These are phyloP conservation scores for Rosa persica DNA, from an alignment of 306 rosid species.

Conservation along the genomic window DNA sequence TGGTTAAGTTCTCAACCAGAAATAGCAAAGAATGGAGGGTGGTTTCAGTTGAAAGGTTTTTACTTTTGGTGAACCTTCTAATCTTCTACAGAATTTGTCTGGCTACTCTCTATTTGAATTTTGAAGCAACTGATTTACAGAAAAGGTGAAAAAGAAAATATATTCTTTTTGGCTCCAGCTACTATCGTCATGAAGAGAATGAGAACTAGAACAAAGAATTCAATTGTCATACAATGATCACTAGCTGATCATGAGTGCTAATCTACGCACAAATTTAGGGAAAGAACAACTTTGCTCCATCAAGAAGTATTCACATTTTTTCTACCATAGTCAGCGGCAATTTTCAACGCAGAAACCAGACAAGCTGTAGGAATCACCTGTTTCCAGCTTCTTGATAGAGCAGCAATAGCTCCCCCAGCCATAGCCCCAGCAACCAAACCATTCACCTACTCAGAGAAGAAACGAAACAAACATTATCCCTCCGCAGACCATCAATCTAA, in stretches of 20 bases:
- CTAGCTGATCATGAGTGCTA: background rate
- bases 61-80: background rate
- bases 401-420: constrained; percentile 72
- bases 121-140: background rate
- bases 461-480: constrained; percentile 4
- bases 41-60: background rate
- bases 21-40: background rate
- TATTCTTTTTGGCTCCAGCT: background rate
- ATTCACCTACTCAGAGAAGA: constrained; percentile 53
- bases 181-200: background rate
- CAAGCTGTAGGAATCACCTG: constrained; percentile 62
- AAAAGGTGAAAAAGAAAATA: background rate
- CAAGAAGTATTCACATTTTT: constrained; percentile 30
- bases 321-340: constrained; percentile 63
- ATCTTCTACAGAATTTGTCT: background rate
- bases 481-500: constrained; percentile 16
- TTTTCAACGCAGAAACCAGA: constrained; percentile 60
- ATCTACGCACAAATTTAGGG: background rate
- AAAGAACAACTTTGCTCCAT: constrained; percentile 6
- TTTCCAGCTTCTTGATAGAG: constrained; percentile 60
- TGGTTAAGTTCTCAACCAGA: background rate
- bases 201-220: background rate
- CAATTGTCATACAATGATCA: background rate
- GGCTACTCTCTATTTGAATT: background rate
- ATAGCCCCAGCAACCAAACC: constrained; percentile 77